These are phyloP conservation scores for Sistotremastrum niveocremeum DNA, from an alignment of 768 basidiomycete species.

Conservation along the genomic window DNA sequence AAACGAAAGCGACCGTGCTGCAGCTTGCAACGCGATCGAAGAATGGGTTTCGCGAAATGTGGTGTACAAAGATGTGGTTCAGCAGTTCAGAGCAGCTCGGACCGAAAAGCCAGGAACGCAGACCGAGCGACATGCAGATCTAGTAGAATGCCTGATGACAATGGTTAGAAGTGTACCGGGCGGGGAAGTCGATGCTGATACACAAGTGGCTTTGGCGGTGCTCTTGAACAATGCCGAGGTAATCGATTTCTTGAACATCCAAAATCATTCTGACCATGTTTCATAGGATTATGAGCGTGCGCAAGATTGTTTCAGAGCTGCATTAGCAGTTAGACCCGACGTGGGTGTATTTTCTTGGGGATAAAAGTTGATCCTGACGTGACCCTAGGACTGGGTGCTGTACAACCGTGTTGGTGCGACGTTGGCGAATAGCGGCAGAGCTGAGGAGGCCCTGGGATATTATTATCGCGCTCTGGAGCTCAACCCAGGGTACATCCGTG, in stretches of 20 bases:
- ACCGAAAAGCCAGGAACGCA: slow-evolving; percentile 15
- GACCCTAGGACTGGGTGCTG: slow-evolving; percentile 68
- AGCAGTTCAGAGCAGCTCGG: slow-evolving; percentile 19
- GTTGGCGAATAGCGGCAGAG: slow-evolving; percentile 75
- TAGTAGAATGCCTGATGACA: slow-evolving; percentile 68
- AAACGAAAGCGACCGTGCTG: slow-evolving; percentile 68
- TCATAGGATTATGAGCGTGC: slow-evolving; percentile 79
- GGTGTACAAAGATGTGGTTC: slow-evolving; percentile 36
- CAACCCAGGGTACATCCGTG: slow-evolving; percentile 78
- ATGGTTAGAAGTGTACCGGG: slow-evolving; percentile 54
- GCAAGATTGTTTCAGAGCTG: slow-evolving; percentile 86
- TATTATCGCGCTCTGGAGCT: slow-evolving; percentile 78
- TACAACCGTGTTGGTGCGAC: slow-evolving; percentile 93
- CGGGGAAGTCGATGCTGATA: slow-evolving; percentile 75
- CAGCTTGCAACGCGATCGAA: slow-evolving; percentile 69
- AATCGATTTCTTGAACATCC: slow-evolving; percentile 7
- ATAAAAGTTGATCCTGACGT: background rate
- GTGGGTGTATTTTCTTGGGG: slow-evolving; percentile 27
- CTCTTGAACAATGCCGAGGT: slow-evolving; percentile 88
- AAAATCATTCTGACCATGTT: slow-evolving; percentile 1
- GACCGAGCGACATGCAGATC: slow-evolving; percentile 21
- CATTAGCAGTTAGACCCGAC: slow-evolving; percentile 75
- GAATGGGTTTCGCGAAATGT: slow-evolving; percentile 66
- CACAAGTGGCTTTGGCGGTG: slow-evolving; percentile 89
- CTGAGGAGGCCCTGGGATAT: slow-evolving; percentile 74